phyloP scores from a whole-genome alignment of 1,139 yeast species.

The Kurtzmaniella quercitrusa region DNA sequence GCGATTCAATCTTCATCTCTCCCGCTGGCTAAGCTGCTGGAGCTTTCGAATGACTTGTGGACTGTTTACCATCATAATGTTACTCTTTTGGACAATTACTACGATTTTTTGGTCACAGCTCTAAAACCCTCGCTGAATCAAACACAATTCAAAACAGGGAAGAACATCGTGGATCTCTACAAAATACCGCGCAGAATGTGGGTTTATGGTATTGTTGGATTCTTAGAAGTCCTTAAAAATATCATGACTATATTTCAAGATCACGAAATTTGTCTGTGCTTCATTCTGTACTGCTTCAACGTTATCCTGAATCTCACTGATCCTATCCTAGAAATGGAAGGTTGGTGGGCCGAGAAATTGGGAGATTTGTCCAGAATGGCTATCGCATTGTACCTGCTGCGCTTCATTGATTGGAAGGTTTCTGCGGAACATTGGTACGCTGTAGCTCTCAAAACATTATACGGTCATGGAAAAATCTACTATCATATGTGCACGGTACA shows the following conservation, averaged over 20 bases:
- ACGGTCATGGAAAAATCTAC: conserved; percentile 76
- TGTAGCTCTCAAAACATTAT: conserved; percentile 62
- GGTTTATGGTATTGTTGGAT: conserved; percentile 80
- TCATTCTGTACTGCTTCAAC: conserved; percentile 48
- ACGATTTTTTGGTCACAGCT: conserved; percentile 67
- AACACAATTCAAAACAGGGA: conserved; percentile 62
- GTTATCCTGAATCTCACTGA: conserved; percentile 51
- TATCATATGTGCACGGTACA: conserved; percentile 84
- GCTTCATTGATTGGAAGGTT: conserved; percentile 76
- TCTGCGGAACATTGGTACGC: conserved; percentile 79
- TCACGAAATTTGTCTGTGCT: conserved; percentile 46
- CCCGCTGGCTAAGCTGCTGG: conserved; percentile 34
- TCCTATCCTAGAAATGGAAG: conserved; percentile 54
- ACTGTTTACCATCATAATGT: conserved; percentile 64
- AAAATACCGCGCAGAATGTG: conserved; percentile 75
- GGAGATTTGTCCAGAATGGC: conserved; percentile 84
- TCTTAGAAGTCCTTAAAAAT: conserved; percentile 73
- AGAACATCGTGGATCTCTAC: conserved; percentile 68
- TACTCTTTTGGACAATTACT: conserved; percentile 62
- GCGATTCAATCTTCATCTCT: conserved; percentile 2
- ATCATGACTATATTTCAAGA: conserved; percentile 56
- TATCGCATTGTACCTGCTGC: conserved; percentile 70
- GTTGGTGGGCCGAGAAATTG: conserved; percentile 75
- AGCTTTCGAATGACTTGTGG: conserved; percentile 64
- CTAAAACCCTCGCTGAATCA: conserved; percentile 54